phyloP scores from a whole-genome alignment of 441 rosid species.

The Gossypium schwendimanii region DNA sequence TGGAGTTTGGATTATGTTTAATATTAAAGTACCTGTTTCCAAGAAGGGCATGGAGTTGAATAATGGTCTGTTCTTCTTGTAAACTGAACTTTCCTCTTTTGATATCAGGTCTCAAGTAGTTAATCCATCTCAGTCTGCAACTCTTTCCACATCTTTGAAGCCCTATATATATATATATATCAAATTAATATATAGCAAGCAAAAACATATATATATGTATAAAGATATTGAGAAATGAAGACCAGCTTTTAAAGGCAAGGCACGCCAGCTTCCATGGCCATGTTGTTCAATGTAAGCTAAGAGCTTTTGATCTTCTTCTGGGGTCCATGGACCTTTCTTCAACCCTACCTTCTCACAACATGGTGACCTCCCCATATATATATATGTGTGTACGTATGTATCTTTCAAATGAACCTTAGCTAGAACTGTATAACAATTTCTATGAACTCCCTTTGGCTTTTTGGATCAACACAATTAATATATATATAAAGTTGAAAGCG shows the following conservation, averaged over 20 bases:
- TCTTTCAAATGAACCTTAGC: too few species aligned
- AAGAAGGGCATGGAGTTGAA: conserved; percentile 30
- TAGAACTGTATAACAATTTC: too few species aligned
- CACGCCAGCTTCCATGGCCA: conserved; percentile 51
- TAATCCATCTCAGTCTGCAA: conserved; percentile 42
- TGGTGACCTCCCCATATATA: conserved; percentile 14
- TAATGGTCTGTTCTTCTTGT: conserved; percentile 40
- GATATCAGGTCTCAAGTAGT: conserved; percentile 31
- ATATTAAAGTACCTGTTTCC: conserved; percentile 33
- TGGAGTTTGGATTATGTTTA: too few species aligned
- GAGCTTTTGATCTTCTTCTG: conserved; percentile 20
- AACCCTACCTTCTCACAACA: conserved; percentile 16
- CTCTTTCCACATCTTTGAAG: conserved; percentile 52
- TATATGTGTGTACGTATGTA: too few species aligned
- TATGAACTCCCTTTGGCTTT: too few species aligned
- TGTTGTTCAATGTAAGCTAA: conserved; percentile 20
- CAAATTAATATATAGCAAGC: background rate
- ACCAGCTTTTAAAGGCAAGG: conserved; percentile 47
- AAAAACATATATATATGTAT: too few species aligned
- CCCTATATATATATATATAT: conserved; percentile 15
- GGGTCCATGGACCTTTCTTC: conserved; percentile 20
- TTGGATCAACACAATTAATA: too few species aligned
- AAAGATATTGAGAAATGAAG: background rate
- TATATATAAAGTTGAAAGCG: background rate
- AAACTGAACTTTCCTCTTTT: conserved; percentile 41